These are phyloP conservation scores for Carnegiea gigantea DNA, from an alignment of 179 eudicot genomes.

Conservation along the genomic window DNA sequence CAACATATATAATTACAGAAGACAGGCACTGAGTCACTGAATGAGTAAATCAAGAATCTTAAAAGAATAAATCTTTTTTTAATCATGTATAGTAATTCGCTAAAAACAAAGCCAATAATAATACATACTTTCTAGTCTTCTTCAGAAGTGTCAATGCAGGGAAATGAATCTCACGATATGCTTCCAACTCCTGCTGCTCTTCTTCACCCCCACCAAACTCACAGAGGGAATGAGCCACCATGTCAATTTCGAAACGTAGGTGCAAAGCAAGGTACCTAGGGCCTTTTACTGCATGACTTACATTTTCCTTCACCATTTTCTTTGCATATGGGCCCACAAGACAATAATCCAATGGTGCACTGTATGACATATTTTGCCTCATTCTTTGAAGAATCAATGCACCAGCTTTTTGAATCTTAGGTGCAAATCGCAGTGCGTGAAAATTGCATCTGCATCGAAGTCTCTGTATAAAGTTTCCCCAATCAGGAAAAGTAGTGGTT, in stretches of 20 bases:
- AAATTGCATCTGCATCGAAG: conserved; percentile 99
- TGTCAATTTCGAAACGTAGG: conserved; percentile 96
- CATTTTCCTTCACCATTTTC: conserved; percentile 35
- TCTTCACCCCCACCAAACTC: conserved; percentile 97
- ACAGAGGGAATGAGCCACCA: conserved; percentile 98
- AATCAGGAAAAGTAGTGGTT: conserved; percentile 44
- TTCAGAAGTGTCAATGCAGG: conserved; percentile 63
- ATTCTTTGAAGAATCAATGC: conserved; percentile 72
- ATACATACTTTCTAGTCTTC: conserved; percentile 60
- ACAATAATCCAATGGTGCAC: conserved; percentile 66
- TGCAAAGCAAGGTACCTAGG: conserved; percentile 85
- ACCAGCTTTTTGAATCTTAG: conserved; percentile 92
- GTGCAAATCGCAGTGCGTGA: conserved; percentile 82
- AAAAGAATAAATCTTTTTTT: background rate
- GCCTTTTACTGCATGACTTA: conserved; percentile 30
- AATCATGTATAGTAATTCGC: conserved; percentile 10
- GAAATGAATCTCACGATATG: conserved; percentile 83
- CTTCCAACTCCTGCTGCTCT: conserved; percentile 80
- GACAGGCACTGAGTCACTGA: background rate
- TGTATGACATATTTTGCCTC: conserved; percentile 62
- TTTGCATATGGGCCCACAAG: conserved; percentile 80
- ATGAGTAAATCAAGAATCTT: background rate
- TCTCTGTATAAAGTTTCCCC: conserved; percentile 66
- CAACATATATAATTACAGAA: background rate
- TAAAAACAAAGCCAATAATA: background rate